Base-by-base conservation (phyloP, 257 asterid species). In the Craterostigma plantagineum region DNA sequence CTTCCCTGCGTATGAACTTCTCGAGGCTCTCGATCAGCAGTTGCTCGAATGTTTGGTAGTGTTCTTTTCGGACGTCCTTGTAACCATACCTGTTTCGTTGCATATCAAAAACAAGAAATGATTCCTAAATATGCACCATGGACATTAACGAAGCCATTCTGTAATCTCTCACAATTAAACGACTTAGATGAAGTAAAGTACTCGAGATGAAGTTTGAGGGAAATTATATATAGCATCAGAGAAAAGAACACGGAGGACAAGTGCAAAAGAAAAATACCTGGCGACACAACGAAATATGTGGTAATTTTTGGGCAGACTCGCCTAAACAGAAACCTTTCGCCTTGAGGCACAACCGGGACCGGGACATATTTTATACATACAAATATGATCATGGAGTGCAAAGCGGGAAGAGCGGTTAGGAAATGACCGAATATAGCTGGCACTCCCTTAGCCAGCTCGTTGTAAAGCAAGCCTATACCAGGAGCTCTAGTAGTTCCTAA, bases 201-300 rank as follows among this genome's bases (percentile, higher is more conserved):
- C 30, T 23, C 30, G 6, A 23, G 30, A 23, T 2, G 4, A 23
- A 23, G 30, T 23, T 15, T 37, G 48, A 45, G 45, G 33, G 35
- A 16, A 23, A 41, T 2, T 33, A 17, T 7, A 37, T 36, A 23
- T 51, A 52, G 8, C 34, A 40, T 17, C 48, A 42, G 48, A 56
- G 40, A 42, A 44, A 42, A 30, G 38, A 37, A 47, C 50, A 42
- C 13, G 51, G 27, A 57, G 51, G 45, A 57, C 50, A 45, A 43
- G 45, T 27, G 34, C 33, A 11, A 10, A 45, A 18, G 50, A 49
- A 40, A 15, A 15, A 10, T 75, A 86, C 99, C 99, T 64, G 68
- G 99, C 99, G 65, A 90, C 77, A 48, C 95, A 90, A 34, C 99
- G 95, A 45, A 90, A 90, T 53, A 90, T 75, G 73, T 82, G 95